Base-by-base conservation (phyloP, 2,329 filamentous ascomycete genomes). In the Periconia sp. region DNA sequence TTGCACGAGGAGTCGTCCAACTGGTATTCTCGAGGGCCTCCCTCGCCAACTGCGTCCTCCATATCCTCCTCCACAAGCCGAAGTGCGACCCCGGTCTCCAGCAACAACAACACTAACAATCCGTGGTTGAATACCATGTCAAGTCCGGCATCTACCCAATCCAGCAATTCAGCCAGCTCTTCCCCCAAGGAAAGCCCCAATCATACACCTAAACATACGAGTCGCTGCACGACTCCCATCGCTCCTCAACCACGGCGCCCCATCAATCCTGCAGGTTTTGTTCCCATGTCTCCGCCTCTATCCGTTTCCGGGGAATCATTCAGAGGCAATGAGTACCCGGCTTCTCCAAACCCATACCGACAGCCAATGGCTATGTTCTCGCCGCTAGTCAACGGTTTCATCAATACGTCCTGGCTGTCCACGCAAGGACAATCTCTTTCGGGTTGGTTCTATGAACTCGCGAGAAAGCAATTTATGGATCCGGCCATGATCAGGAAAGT, bases 41-140 rank as follows among this genome's bases (percentile, higher is more conserved):
- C 71, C 14, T 74, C 73, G 53, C 72, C 72, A 14, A 69, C 70
- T 37, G 60, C 69, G n/a, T 75, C 72, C n/a, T 74, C 73, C 1
- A 70, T 72, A 23, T 75, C 73, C 5, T 74, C 72, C 13, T 66
- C 63, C 48, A 70, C 67, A 18, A 47, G 45, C 52, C 63, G 72
- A 51, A 73, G 70, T 57, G 60, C 68, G 18, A 74, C 72, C 17
- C 72, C 71, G 2, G 74, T 62, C n/a, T 42, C 37, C n/a, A 52
- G 63, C 6, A 61, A 64, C 6, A 61, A 61, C 9, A 72, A 65
- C 23, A 71, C 70, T 55, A 73, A 72, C 52, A 75, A 74, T 45
- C 71, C 72, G 18, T 74, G 69, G 69, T 72, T 68, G 3, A 73
- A 66, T 57, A 62, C 69, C 17, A 72, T 73, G 62, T 54, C 63